Evolutionary conservation across 495 filamentous ascomycete species (phyloP), one percentile per base, ranked within the genome.

Genomic region (Daldinia concentrica): DNA sequence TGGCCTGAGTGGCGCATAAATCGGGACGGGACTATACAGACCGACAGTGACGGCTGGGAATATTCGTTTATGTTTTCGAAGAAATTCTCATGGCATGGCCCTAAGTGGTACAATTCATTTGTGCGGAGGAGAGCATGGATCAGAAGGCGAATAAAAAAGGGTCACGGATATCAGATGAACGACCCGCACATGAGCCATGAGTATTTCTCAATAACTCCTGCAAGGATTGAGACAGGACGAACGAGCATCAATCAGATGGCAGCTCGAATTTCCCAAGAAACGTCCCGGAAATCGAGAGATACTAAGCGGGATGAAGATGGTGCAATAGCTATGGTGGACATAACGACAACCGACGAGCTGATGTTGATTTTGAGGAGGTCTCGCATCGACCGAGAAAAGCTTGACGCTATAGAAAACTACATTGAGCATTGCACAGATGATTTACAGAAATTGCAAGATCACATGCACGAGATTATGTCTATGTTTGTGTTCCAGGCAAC

Each of bases 1-100:
- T 99, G 95, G 96, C 88, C 90, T 64, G 90, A 90, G 39, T 99
- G 96, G 96, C 93, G 92, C 69, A 89, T 97, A 24, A 94, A 99
- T 75, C 93, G 93, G 85, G 90, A 92, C 7, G 88, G 88, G n/a
- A 89, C 92, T 68, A 73, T 76, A 17, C n/a, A 71, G 48, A 88
- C 93, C 9, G 96, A 98, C 73, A 90, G 95, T 65, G 93, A 97
- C 68, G 96, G 96, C 2, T 99, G 96, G 96, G 87, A 94, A 74
- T 99, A 99, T 75, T 92, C 91, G 22, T 93, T 97, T 81, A 91
- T 89, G 66, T 99, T 98, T 73, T 79, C 82, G 2, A 89, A 86
- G 51, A 82, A 81, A 14, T 95, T 92, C 60, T 87, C 90, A 1
- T 99, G 96, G 96, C 96, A 98, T 80, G 92, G 93, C 6, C 91